Evolutionary conservation across 78 protist genomes (phyloP), one percentile per base, ranked within the genome.

Genomic region (Diacronema lutheri): DNA sequence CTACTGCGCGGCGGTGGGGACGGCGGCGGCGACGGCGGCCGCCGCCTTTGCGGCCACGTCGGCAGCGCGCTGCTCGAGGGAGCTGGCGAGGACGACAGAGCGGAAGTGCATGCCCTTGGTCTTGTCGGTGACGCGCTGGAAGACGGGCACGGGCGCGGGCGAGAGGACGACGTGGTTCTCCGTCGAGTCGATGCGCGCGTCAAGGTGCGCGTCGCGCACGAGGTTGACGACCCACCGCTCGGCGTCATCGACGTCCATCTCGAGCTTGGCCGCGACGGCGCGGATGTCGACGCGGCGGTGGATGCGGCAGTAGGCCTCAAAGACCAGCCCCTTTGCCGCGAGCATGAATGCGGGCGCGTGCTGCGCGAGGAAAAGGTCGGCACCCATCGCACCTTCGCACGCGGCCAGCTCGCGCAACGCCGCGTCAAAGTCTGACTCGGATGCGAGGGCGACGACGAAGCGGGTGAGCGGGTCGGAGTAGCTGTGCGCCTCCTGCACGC

Each of bases 151-250:
- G 44, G 68, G 74, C 60, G 88, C 93, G n/a, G 85, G 73, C 83
- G 92, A 90, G 95, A 95, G 92, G 85, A 92, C 74, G 73, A 95
- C 93, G 62, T 82, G 84, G 69, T 83, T 79, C 74, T 44, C 41
- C 16, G 83, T 61, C 19, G 95, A 88, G 90, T 95, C 96, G 61
- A 95, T 95, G 89, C 92, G 92, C 35, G 97, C 96, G 65, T 92
- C 90, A 56, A 94, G 83, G 60, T 86, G 79, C 31, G 96, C 95
- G 85, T 91, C 90, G 60, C 94, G n/a, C 81, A 95, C 92, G 50
- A 94, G 90, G 87, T 93, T 90, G 69, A 95, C 97, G 58, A 95
- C 92, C 97, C 97, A 95, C 73, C 74, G 69, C 82, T 95, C 97
- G 33, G 96, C 94, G 40, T 68, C 85, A 41, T 92, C 94, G n/a